A percentile compares a stretch with the other conserved stretches of the same genome.
phyloP scores from a whole-genome alignment of 1,284 basidiomycete species.

The Anthracocystis panici-leucophaei region DNA sequence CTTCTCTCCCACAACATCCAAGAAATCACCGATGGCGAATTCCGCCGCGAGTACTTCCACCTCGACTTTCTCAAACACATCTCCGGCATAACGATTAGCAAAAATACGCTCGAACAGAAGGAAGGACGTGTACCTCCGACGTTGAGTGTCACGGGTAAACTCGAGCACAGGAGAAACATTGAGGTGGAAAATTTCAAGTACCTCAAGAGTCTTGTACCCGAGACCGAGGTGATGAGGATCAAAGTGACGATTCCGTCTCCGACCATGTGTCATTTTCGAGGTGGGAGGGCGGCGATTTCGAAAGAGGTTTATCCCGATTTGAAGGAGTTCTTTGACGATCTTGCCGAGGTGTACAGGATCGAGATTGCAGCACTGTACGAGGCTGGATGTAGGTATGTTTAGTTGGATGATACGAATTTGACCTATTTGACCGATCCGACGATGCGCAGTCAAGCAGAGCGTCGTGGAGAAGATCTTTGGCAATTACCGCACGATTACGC shows the following conservation, averaged over 20 bases:
- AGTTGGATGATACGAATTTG: constrained; percentile 74
- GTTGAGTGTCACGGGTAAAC: constrained; percentile 66
- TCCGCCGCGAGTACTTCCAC: constrained; percentile 61
- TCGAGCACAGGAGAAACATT: constrained; percentile 56
- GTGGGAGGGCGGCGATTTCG: constrained; percentile 48
- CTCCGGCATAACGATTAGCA: constrained; percentile 49
- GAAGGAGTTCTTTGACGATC: constrained; percentile 80
- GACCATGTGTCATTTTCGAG: constrained; percentile 61
- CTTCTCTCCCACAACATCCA: constrained; percentile 74
- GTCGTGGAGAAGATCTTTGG: constrained; percentile 52
- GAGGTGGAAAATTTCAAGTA: constrained; percentile 69
- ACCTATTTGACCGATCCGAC: constrained; percentile 67
- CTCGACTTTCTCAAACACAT: constrained; percentile 59
- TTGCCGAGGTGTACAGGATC: constrained; percentile 78
- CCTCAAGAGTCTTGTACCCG: constrained; percentile 63
- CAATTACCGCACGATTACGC: constrained; percentile 51
- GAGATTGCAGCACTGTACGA: constrained; percentile 81
- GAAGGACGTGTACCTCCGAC: constrained; percentile 65
- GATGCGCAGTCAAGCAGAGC: constrained; percentile 44
- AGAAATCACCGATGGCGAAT: constrained; percentile 77
- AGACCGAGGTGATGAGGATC: constrained; percentile 71
- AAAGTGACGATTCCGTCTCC: constrained; percentile 83
- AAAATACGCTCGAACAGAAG: constrained; percentile 59
- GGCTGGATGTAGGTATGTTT: constrained; percentile 78
- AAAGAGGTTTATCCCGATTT: constrained; percentile 76